These are phyloP conservation scores for Citrus unshiu DNA, from an alignment of 345 rosid genomes.

Conservation along the genomic window DNA sequence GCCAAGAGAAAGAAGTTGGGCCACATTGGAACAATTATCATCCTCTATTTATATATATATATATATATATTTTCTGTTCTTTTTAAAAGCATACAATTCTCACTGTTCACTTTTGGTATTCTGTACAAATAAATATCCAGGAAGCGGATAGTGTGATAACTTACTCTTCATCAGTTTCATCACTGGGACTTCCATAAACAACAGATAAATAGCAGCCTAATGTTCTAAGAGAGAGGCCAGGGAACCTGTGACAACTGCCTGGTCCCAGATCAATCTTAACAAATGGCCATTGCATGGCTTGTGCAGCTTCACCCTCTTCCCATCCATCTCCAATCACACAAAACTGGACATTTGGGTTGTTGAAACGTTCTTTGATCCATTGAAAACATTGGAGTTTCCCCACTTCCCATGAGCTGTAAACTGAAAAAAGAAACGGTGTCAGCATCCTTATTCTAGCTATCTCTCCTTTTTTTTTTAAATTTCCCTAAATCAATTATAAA, in stretches of 20 bases:
- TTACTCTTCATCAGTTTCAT: conserved; percentile 26
- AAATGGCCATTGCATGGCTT: conserved; percentile 84
- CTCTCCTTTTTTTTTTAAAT: not conserved
- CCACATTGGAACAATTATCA: not conserved
- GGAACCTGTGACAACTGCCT: conserved; percentile 61
- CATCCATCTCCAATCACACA: conserved; percentile 86
- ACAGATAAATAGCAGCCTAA: conserved; percentile 61
- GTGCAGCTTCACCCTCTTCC: conserved; percentile 89
- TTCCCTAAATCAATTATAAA: not conserved
- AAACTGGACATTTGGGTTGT: conserved; percentile 43
- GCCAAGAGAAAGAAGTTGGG: not conserved
- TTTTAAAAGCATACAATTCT: not conserved
- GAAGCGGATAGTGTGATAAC: conserved; percentile 15
- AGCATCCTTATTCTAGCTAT: not conserved
- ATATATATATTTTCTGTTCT: not conserved
- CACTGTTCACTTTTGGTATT: conserved; percentile 8
- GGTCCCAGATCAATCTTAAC: conserved; percentile 71
- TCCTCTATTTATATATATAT: no score
- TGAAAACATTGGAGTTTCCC: conserved; percentile 73
- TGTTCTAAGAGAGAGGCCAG: conserved; percentile 70
- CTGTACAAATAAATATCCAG: conserved; percentile 10
- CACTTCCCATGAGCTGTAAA: conserved; percentile 81
- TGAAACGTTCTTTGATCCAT: conserved; percentile 65
- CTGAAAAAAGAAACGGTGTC: conserved; percentile 30
- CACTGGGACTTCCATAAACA: conserved; percentile 47